A percentile compares a stretch with the other conserved stretches of the same genome.
phyloP scores from a whole-genome alignment of 169 alveolate genomes.

The Blepharisma undulans region DNA sequence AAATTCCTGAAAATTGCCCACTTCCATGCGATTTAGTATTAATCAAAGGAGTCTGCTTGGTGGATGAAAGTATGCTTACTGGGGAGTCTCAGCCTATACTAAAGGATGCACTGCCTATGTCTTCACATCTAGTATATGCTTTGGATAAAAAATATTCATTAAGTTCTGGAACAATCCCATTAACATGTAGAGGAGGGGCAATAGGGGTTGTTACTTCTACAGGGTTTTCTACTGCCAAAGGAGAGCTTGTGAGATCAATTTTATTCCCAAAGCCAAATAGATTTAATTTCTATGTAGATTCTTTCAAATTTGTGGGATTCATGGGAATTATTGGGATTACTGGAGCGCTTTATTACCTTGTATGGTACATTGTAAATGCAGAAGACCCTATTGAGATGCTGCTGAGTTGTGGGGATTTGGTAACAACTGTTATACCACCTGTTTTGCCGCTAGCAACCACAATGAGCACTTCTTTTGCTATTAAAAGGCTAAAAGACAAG shows the following conservation, averaged over 20 bases:
- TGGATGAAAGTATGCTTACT: conserved; percentile 87
- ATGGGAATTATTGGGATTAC: conserved; percentile 61
- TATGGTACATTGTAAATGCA: conserved; percentile 46
- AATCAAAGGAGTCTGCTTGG: conserved; percentile 81
- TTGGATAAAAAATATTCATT: conserved; percentile 61
- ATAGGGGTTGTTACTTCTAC: conserved; percentile 88
- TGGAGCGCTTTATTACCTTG: conserved; percentile 59
- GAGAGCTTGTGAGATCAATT: conserved; percentile 92
- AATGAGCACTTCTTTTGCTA: conserved; percentile 74
- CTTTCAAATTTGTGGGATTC: conserved; percentile 62
- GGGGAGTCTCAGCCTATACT: conserved; percentile 84
- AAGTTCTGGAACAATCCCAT: conserved; percentile 67
- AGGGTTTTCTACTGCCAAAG: conserved; percentile 88
- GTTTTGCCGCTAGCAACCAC: conserved; percentile 83
- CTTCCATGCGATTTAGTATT: conserved; percentile 87
- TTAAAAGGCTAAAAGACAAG: conserved; percentile 71
- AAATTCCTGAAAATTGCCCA: conserved; percentile 65
- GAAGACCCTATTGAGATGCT: conserved; percentile 49
- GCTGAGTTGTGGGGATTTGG: conserved; percentile 62
- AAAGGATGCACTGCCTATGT: conserved; percentile 52
- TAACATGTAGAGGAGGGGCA: conserved; percentile 53
- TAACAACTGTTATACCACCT: conserved; percentile 84
- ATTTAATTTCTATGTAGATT: conserved; percentile 74
- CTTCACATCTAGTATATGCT: conserved; percentile 51
- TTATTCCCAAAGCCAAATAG: conserved; percentile 89